phyloP scores from a whole-genome alignment of 2,329 filamentous ascomycete species.

The Penicillium sp. region DNA sequence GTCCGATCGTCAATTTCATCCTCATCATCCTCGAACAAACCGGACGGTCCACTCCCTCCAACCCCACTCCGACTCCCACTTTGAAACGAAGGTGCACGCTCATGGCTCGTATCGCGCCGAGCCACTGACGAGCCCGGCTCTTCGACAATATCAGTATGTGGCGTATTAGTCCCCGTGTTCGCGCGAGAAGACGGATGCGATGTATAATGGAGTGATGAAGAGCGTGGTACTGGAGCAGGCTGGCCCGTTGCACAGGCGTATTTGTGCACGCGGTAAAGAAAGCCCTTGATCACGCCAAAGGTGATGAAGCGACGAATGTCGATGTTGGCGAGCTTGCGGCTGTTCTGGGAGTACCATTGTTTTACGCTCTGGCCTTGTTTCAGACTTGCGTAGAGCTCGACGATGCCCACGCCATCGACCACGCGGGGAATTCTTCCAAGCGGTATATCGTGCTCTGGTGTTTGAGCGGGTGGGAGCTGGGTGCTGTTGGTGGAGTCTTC shows the following conservation, averaged over 20 bases:
- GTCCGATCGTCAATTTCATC: conserved; percentile 35
- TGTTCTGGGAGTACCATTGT: conserved; percentile 77
- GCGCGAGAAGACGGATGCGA: conserved; percentile 27
- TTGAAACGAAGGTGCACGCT: conserved; percentile 25
- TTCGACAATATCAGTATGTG: conserved; percentile 23
- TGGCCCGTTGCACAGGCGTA: conserved; percentile 61
- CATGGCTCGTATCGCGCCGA: conserved; percentile 16
- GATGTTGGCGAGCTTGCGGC: conserved; percentile 66
- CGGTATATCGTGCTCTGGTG: conserved; percentile 3
- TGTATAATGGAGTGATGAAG: conserved; percentile 16
- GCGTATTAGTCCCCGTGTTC: conserved; percentile 31
- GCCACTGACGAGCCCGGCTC: conserved; percentile 16
- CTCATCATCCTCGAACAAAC: conserved; percentile 30
- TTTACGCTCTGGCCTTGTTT: conserved; percentile 77
- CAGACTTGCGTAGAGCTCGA: conserved; percentile 81
- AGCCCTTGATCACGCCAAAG: conserved; percentile 92
- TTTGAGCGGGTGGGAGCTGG: conserved; percentile 9
- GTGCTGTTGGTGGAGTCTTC: conserved; percentile 20
- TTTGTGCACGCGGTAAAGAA: conserved; percentile 88
- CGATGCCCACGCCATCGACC: conserved; percentile 52
- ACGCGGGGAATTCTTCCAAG: conserved; percentile 14
- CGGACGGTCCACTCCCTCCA: conserved; percentile 14
- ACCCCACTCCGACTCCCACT: conserved; percentile 23
- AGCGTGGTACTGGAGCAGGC: conserved; percentile 26
- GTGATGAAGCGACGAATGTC: conserved; percentile 90